Percentiles rank a stretch among this genome's conserved stretches.
These are phyloP conservation scores for Globisporangium middletonii DNA, from an alignment of 352 stramenopile species.

Conservation along the genomic window DNA sequence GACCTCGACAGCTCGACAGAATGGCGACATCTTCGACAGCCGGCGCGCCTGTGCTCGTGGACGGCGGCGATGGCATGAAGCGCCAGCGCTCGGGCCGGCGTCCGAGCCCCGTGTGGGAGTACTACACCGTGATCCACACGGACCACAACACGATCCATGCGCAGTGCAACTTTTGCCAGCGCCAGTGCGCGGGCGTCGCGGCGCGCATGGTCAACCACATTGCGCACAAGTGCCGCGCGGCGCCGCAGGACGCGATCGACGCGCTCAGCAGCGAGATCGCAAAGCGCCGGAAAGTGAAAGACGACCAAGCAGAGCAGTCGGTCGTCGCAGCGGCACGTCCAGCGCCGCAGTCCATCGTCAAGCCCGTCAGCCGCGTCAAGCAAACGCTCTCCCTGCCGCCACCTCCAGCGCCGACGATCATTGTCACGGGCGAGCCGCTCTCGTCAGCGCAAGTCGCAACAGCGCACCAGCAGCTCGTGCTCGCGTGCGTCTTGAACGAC, in stretches of 20 bases:
- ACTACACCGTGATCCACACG: slow-evolving; percentile 38
- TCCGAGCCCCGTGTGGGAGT: slow-evolving; percentile 41
- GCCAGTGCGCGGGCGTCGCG: slow-evolving; percentile 39
- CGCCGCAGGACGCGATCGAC: slow-evolving; percentile 19
- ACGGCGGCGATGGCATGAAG: background rate
- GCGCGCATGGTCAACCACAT: slow-evolving; percentile 45
- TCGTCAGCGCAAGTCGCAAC: slow-evolving; percentile 6
- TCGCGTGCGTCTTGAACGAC: slow-evolving; percentile 34
- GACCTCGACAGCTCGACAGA: no score
- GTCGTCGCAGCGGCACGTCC: no score
- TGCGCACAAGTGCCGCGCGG: slow-evolving; percentile 32
- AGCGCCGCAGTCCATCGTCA: background rate
- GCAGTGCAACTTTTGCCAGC: slow-evolving; percentile 39
- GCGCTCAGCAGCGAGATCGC: slow-evolving; percentile 15
- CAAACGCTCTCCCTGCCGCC: background rate
- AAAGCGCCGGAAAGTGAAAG: slow-evolving; percentile 4
- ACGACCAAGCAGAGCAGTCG: no score
- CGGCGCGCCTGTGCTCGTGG: no score
- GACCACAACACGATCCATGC: slow-evolving; percentile 42
- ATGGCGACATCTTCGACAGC: no score
- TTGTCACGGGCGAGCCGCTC: background rate
- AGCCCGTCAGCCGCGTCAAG: no score
- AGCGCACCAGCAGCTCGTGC: slow-evolving; percentile 33
- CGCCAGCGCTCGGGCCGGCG: slow-evolving; percentile 19
- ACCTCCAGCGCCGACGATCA: background rate